Evolutionary conservation across 2,329 filamentous ascomycete genomes (phyloP).

Genomic region (Epichloe amarillans): DNA sequence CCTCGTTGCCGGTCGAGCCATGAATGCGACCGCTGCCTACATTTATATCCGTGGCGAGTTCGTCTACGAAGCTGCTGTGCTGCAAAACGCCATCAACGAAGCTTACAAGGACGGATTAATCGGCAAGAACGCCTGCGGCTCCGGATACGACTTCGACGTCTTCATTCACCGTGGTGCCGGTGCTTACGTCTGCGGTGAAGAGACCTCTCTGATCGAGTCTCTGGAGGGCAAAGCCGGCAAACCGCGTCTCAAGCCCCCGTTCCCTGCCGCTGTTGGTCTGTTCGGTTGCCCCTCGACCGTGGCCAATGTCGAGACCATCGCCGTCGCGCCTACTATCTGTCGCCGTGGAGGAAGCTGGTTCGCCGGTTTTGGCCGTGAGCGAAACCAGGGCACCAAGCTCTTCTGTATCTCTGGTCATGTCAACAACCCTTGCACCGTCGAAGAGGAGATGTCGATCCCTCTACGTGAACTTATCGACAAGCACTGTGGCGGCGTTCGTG

Average conservation of each 20-base stretch:
- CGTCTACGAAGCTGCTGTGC: conserved; percentile 83
- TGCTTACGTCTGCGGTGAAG: conserved; percentile 95
- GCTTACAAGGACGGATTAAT: conserved; percentile 90
- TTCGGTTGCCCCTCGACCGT: conserved; percentile 98
- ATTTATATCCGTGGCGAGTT: conserved; percentile 99
- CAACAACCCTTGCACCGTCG: conserved; percentile 95
- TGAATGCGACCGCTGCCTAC: conserved; percentile 98
- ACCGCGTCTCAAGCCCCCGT: conserved; percentile 95
- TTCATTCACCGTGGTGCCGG: conserved; percentile 94
- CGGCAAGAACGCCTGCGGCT: conserved; percentile 94
- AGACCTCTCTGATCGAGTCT: conserved; percentile 95
- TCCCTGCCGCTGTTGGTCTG: conserved; percentile 91
- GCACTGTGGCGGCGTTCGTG: conserved; percentile 92
- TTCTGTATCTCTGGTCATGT: conserved; percentile 98
- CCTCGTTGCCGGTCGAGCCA: conserved; percentile 86
- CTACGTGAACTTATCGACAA: conserved; percentile 93
- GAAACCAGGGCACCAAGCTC: conserved; percentile 94
- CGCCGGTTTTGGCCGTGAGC: conserved; percentile 82
- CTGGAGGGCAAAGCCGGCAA: conserved; percentile 98
- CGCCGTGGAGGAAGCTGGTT: conserved; percentile 90
- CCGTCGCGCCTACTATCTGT: conserved; percentile 90
- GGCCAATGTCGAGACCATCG: conserved; percentile 94
- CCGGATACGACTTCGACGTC: conserved; percentile 95
- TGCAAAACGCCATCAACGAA: conserved; percentile 94
- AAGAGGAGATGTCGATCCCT: conserved; percentile 98